These are phyloP conservation scores for Aspergillus tanneri DNA, from an alignment of 2,329 filamentous ascomycete genomes.

Conservation along the genomic window DNA sequence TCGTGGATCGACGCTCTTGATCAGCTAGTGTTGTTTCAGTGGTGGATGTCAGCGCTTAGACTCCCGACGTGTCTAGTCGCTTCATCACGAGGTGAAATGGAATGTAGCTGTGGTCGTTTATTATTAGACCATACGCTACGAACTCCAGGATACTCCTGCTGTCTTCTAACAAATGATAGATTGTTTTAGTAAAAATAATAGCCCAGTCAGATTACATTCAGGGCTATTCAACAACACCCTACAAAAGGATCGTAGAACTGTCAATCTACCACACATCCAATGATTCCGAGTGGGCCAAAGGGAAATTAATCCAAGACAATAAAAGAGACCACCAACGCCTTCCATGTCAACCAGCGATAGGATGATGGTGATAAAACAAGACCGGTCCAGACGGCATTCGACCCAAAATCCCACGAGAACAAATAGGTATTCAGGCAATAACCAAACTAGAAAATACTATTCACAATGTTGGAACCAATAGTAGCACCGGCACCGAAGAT, in stretches of 20 bases:
- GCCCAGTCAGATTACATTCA: neutral
- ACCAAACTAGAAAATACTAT: conserved; percentile 71
- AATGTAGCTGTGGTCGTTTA: too few relatives aligned
- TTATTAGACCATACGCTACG: neutral
- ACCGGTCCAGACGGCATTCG: conserved; percentile 6
- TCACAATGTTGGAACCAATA: conserved; percentile 85
- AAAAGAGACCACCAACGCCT: conserved; percentile 35
- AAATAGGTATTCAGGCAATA: conserved; percentile 2
- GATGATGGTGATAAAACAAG: conserved; percentile 5
- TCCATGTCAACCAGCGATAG: conserved; percentile 25
- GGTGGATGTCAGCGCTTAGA: neutral
- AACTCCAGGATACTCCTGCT: neutral
- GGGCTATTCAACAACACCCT: neutral
- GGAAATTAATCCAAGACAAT: conserved; percentile 3
- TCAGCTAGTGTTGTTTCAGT: too few relatives aligned
- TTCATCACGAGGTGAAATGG: neutral
- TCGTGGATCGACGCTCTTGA: too few relatives aligned
- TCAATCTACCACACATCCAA: neutral
- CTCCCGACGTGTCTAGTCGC: neutral
- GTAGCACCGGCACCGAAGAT: conserved; percentile 93
- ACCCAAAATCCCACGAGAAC: neutral
- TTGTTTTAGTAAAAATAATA: neutral
- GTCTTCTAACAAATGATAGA: neutral
- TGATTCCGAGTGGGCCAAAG: neutral
- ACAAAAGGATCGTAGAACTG: neutral